These are phyloP conservation scores for Myriosclerotinia duriaeana DNA, from an alignment of 2,329 filamentous ascomycete species.

Conservation along the genomic window DNA sequence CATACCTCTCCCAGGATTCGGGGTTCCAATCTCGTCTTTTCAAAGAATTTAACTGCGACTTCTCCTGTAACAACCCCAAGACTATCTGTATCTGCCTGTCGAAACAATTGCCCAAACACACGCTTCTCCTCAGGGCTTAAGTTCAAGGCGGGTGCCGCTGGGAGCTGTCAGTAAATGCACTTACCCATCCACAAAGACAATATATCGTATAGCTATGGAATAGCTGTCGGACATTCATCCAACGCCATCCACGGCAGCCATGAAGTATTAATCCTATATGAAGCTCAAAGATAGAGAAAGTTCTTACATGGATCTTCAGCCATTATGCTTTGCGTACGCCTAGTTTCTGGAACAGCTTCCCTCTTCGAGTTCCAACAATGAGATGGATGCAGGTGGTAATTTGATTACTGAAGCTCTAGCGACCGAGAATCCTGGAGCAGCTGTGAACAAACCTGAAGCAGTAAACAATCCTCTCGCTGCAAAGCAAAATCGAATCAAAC, in stretches of 20 bases:
- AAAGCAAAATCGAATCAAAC: neutral
- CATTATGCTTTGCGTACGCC: constrained; percentile 31
- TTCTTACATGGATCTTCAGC: constrained; percentile 41
- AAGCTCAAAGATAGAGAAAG: constrained; percentile 60
- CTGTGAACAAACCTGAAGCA: neutral
- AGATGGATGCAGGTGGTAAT: neutral
- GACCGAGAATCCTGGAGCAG: constrained; percentile 2
- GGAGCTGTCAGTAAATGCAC: constrained; percentile 29
- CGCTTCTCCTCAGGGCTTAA: constrained; percentile 90
- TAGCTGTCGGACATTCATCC: neutral
- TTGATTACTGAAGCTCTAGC: constrained; percentile 8
- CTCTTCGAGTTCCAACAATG: neutral
- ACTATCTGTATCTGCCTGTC: constrained; percentile 85
- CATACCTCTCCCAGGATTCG: constrained; percentile 79
- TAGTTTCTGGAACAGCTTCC: constrained; percentile 23
- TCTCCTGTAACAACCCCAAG: constrained; percentile 95
- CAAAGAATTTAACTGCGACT: constrained; percentile 94
- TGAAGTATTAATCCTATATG: neutral
- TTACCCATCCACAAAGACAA: neutral
- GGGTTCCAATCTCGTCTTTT: constrained; percentile 87
- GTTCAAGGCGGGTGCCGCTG: constrained; percentile 71
- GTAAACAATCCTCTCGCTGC: neutral
- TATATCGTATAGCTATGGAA: neutral
- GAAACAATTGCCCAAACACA: constrained; percentile 88
- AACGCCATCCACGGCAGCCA: neutral